Evolutionary conservation across 2,329 filamentous ascomycete genomes (phyloP), one percentile per base, ranked within the genome.

Genomic region (Alternaria angustiovoidea): DNA sequence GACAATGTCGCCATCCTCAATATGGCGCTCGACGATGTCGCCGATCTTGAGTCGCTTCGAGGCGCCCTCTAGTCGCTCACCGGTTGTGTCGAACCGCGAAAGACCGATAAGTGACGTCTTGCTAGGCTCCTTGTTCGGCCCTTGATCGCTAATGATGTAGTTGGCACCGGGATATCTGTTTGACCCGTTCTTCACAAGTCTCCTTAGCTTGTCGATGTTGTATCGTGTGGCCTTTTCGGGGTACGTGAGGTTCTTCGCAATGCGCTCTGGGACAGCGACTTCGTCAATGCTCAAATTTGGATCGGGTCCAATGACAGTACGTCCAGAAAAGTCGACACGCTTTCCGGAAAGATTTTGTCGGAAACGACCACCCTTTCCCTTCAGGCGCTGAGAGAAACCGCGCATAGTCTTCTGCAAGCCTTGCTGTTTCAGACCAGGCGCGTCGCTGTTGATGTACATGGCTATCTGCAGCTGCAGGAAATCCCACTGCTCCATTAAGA

Each of bases 401-500:
- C 95, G 88, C 71, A 95, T 96, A 1, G 91, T 87, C 78, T 96
- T 97, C 59, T 93, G 92, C 61, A 93, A 90, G 8, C 93, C 92
- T 12, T 90, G 90, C 71, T 96, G 93, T 69, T 94, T 90, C n/a
- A 99, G 85, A 28, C 94, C 94, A 0, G 95, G 95, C 2, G 96
- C 89, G 70, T 97, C 94, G 65, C 94, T 97, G 81, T 99, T 98
- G 78, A 99, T 94, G 77, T 99, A 98, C 85, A 98, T 93, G 62
- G 94, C 95, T 61, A 98, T 91, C 73, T 98, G 94, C 8, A 97
- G 86, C 74, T 98, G 94, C 62, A 99, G 83, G 72, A 94, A 98
- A 75, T 99, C 95, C 95, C 95, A 99, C 71, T 97, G 93, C 76
- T 99, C 95, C 89, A 98, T 96, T 57, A 98, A 91, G 1, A 92